Conservation (phyloP, 2,329 filamentous ascomycete species). For the Paraconiothyrium sp. region DNA sequence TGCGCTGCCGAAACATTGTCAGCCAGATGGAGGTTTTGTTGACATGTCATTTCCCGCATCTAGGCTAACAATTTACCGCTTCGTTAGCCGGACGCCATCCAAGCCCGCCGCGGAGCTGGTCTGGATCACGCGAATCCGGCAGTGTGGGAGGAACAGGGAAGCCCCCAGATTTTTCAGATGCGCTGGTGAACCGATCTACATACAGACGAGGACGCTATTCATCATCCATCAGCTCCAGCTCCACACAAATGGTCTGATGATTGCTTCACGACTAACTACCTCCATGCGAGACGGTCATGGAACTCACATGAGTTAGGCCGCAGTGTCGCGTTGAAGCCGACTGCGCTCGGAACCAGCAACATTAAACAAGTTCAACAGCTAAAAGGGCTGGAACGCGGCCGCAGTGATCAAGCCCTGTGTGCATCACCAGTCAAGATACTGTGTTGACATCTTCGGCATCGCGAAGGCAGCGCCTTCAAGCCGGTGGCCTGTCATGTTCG, state of each 20-base stretch:
- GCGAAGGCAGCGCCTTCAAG: constrained; percentile 14
- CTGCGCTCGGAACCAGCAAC: neutral
- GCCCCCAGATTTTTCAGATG: constrained; percentile 26
- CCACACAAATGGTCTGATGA: neutral
- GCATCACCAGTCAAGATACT: neutral
- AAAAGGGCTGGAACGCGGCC: neutral
- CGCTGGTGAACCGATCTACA: constrained; percentile 4
- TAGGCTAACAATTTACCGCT: constrained; percentile 38
- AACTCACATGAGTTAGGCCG: neutral
- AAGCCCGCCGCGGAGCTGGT: constrained; percentile 41
- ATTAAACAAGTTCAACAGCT: neutral
- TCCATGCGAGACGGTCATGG: neutral
- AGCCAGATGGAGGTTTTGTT: constrained; percentile 1
- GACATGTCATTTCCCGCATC: constrained; percentile 35
- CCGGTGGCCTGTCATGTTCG: constrained; percentile 10
- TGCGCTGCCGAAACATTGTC: constrained; percentile 36
- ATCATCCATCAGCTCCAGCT: neutral
- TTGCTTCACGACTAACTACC: neutral
- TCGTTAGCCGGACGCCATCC: constrained; percentile 42
- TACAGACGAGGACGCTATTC: constrained; percentile 1
- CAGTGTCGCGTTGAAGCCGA: neutral
- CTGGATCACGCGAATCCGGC: constrained; percentile 43
- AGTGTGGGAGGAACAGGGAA: constrained; percentile 41
- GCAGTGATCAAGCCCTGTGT: neutral
- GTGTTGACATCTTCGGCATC: no score